These are phyloP conservation scores for Cutaneotrichosporon spelunceum DNA, from an alignment of 1,284 basidiomycete species.

Conservation along the genomic window DNA sequence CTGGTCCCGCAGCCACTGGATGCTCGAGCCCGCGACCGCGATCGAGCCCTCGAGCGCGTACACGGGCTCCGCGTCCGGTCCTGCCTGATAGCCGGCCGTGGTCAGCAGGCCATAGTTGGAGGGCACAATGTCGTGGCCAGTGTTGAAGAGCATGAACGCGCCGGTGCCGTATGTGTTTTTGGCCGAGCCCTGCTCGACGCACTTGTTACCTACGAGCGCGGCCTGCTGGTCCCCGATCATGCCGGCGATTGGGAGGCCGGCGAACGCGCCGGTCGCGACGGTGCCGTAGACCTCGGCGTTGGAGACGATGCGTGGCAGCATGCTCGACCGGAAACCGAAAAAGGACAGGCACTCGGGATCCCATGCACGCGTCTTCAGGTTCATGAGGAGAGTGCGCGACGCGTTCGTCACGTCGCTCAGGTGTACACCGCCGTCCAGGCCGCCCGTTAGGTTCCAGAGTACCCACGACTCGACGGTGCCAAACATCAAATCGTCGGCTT, in stretches of 20 bases:
- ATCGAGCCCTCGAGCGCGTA: constrained; percentile 96
- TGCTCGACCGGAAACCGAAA: no score
- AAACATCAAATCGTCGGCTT: constrained; percentile 76
- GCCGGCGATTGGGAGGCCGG: constrained; percentile 80
- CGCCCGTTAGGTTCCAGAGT: constrained; percentile 78
- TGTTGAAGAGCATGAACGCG: constrained; percentile 87
- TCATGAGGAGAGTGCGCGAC: constrained; percentile 88
- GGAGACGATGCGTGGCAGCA: no score
- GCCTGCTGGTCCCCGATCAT: constrained; percentile 96
- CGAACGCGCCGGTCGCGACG: constrained; percentile 67
- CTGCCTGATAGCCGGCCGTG: constrained; percentile 84
- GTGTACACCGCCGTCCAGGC: constrained; percentile 65
- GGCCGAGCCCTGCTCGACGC: constrained; percentile 74
- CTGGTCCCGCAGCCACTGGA: constrained; percentile 92
- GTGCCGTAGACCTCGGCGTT: constrained; percentile 89
- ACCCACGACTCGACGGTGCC: constrained; percentile 94
- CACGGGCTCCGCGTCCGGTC: constrained; percentile 69
- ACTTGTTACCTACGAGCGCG: constrained; percentile 94
- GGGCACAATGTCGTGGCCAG: constrained; percentile 78
- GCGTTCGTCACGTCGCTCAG: constrained; percentile 93
- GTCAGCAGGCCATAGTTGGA: constrained; percentile 84
- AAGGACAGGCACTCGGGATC: constrained; percentile 77
- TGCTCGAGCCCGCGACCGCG: constrained; percentile 88
- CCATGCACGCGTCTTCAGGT: constrained; percentile 78
- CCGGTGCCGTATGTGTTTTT: constrained; percentile 97